Percentiles rank a stretch among this genome's conserved stretches.
phyloP scores from a whole-genome alignment of 2,329 filamentous ascomycete species.

The Aspergillus proliferans region DNA sequence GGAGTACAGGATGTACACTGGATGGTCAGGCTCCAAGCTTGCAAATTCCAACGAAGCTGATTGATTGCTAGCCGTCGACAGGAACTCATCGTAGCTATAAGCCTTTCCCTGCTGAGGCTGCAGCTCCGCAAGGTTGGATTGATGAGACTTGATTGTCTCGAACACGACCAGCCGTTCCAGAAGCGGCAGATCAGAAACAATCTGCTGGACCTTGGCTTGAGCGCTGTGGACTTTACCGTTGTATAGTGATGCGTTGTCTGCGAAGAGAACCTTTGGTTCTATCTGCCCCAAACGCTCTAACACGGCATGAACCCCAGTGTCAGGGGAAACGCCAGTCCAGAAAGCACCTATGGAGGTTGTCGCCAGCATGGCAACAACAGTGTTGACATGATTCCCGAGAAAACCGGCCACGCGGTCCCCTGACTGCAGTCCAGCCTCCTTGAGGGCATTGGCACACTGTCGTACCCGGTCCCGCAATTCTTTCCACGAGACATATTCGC shows the following conservation, averaged over 20 bases:
- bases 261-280: slow-evolving; percentile 72
- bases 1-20: slow-evolving; percentile 89
- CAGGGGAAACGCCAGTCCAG: slow-evolving; percentile 89
- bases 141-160: slow-evolving; percentile 50
- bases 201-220: slow-evolving; percentile 69
- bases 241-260: slow-evolving; percentile 82
- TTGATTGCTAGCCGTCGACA: slow-evolving; percentile 36
- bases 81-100: slow-evolving; percentile 40
- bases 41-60: slow-evolving; percentile 56
- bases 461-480: slow-evolving; percentile 73
- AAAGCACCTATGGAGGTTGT: slow-evolving; percentile 76
- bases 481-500: slow-evolving; percentile 66
- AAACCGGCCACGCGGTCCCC: slow-evolving; percentile 64
- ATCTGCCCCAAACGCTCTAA: slow-evolving; percentile 83
- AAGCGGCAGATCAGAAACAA: slow-evolving; percentile 61
- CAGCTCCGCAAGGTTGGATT: slow-evolving; percentile 31
- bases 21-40: slow-evolving; percentile 76
- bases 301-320: slow-evolving; percentile 86
- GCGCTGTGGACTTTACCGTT: slow-evolving; percentile 87
- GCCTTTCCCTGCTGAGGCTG: slow-evolving; percentile 32
- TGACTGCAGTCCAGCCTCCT: slow-evolving; percentile 56
- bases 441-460: slow-evolving; percentile 64
- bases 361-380: slow-evolving; percentile 80
- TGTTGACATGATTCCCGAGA: slow-evolving; percentile 83
- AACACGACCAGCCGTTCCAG: slow-evolving; percentile 70